Evolutionary conservation across 768 basidiomycete species (phyloP), one percentile per base, ranked within the genome.

Genomic region (Leucosporidium scottii): DNA sequence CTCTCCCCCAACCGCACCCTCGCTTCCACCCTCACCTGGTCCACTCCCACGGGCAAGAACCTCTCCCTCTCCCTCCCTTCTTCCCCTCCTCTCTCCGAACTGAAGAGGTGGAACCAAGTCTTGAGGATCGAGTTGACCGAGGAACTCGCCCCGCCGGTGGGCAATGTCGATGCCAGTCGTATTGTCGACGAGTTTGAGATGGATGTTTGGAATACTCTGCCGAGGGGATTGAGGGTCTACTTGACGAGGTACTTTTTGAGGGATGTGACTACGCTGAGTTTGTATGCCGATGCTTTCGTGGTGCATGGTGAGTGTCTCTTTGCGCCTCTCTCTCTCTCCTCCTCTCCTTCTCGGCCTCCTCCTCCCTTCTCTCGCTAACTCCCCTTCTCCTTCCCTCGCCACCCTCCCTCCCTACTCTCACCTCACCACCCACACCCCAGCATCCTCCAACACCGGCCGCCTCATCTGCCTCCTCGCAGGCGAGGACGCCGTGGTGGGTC

Each of bases 281-380:
- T 44, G 21, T 62, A 64, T 51, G 71, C 71, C 55, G 71, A 72
- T 34, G 67, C 71, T 4, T 72, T 72, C n/a, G 57, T 72, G 59
- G 67, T 72, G 27, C 54, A 58, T 5, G 71, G 71, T 71, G 9
- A 25, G 70, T 55, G 17, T 9, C 7, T 17, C 23, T 25, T 23
- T 18, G 30, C 13, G 23, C 15, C 39, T 62, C 15, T 25, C 5
- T 5, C 9, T 17, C 6, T 6, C 48, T 21, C 48, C 25, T 48
- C 17, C 54, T 7, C 30, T 39, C 31, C 34, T 34, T 4, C 44
- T 17, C 18, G 23, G 15, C 50, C 10, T 54, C 7, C 2, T 6
- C 2, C 1, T 31, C 30, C 1, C 17, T 27, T 34, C 39, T 62
- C 15, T 31, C 10, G 13, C 15, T 25, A 50, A 50, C 55, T 23